Base-by-base conservation (phyloP, 352 stramenopile species). In the Globisporangium uncinulatum region DNA sequence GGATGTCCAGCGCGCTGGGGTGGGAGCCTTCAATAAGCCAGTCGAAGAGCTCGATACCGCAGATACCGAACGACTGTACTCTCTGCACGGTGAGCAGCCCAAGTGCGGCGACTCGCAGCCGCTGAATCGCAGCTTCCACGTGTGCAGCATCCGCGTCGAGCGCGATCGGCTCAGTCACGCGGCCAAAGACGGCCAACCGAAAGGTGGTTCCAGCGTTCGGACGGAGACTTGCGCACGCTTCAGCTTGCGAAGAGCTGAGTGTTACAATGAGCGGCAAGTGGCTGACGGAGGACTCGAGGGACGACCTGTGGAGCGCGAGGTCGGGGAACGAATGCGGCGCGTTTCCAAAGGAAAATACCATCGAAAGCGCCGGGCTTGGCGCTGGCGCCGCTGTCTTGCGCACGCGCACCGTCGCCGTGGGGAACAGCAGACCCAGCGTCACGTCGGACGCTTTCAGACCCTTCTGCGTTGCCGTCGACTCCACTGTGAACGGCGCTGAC, bases 11-110 rank as follows among this genome's bases (percentile, higher is more conserved):
- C 6, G 50, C 13, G 10, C 34, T 21, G 1, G 58, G 45, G n/a
- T 65, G 51, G 13, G 52, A 65, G 14, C 44, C 52, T 49, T 60
- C 46, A 34, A 65, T 15, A 15, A n/a, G 29, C 58, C 58, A 65
- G 29, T 47, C 39, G 32, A 51, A 53, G n/a, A 56, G 9, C 19
- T 45, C 37, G 9, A 31, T 4, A 9, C 39, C 15, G 32, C 14
- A 15, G 0, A 14, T 32, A 13, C 31, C 54, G 29, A 52, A 46
- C 0, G 45, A 42, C 15, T 1, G 36, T 20, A 53, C n/a, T 21
- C 44, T 37, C 31, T 60, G 29, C 34, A 60, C 52, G 13, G 47
- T 20, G n/a, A 47, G n/a, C 32, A 45, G 9, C 17, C 20, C n/a
- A 6, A 65, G 20, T 6, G 34, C 42, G n/a, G 45, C 51, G 5